Base-by-base conservation (phyloP, 495 filamentous ascomycete species). In the Penicillium dipodomyicola region DNA sequence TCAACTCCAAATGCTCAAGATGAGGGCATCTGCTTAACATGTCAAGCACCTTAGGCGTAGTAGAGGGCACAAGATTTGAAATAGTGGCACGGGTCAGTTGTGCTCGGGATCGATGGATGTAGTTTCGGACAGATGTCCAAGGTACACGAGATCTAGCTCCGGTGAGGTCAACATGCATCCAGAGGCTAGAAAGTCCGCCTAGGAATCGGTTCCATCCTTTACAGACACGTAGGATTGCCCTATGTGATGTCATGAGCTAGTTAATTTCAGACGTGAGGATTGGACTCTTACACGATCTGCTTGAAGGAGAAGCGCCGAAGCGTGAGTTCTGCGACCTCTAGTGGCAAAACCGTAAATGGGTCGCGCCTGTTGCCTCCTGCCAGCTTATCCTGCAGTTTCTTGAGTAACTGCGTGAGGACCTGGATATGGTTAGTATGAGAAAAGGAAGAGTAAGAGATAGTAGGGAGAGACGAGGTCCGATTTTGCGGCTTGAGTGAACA, bases 91-190 rank as follows among this genome's bases (percentile, higher is more conserved):
- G 61, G n/a, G 71, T 77, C 20, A 76, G 64, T 54, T 69, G 68
- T 2, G 65, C 65, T 39, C 72, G 70, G 1, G 74, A 76, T 22
- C 71, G 69, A 27, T 69, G 65, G 29, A 84, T 74, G 59, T 72
- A 82, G 20, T 72, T 65, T 10, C 70, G 60, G 20, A 83, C 59
- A 15, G 78, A 73, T 2, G 61, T 61, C 55, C 68, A 69, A 9
- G 58, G 56, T 9, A 83, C 73, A 20, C 70, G 70, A 58, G 62
- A 59, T 30, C 67, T 70, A 11, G 78, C 77, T 1, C 61, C 60
- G 5, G 71, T 74, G 23, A 86, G 68, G 54, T 85, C 81, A 9
- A 87, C 62, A 39, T 77, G 55, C 54, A 66, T 74, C 82, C 82
- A 87, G 0, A 84, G 64, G 9, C 65, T 56, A 0, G 73, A 68